Percentiles rank a stretch among this genome's conserved stretches.
phyloP scores from a whole-genome alignment of 164 flowering plant species.

The Platanus orientalis region DNA sequence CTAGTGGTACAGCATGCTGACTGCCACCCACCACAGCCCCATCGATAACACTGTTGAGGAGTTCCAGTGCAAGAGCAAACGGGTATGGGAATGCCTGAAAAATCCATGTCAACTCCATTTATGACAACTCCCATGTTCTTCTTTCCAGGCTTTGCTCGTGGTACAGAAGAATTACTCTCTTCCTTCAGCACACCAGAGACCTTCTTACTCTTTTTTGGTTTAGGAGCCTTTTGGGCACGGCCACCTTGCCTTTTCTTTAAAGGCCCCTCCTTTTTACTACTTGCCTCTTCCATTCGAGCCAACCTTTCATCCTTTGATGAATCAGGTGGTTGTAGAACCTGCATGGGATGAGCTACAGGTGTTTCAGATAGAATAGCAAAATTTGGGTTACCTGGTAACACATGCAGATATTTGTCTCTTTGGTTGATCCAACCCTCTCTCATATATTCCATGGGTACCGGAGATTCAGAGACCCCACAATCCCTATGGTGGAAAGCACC shows the following conservation, averaged over 20 bases:
- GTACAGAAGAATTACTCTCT: conserved; percentile 32
- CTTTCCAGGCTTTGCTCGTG: conserved; percentile 45
- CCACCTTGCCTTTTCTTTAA: conserved; percentile 39
- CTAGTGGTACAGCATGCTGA: conserved; percentile 90
- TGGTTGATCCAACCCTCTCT: conserved; percentile 58
- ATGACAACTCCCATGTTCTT: conserved; percentile 57
- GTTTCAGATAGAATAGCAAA: conserved; percentile 40
- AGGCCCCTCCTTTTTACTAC: conserved; percentile 37
- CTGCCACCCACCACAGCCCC: conserved; percentile 99
- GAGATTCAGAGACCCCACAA: conserved; percentile 37
- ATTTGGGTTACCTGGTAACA: conserved; percentile 42
- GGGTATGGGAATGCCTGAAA: conserved; percentile 76
- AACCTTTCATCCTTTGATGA: conserved; percentile 28
- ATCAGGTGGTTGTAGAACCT: conserved; percentile 44
- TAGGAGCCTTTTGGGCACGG: conserved; percentile 41
- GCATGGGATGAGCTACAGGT: conserved; percentile 41
- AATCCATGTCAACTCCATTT: conserved; percentile 76
- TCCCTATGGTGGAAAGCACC: conserved; percentile 54
- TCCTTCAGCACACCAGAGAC: conserved; percentile 33
- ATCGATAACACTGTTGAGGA: conserved; percentile 83
- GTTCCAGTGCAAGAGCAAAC: conserved; percentile 83
- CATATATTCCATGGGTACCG: conserved; percentile 44
- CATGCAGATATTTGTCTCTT: conserved; percentile 46
- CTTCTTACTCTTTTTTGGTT: conserved; percentile 52
- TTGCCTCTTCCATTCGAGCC: conserved; percentile 34